A percentile compares a stretch with the other conserved stretches of the same genome.
Conservation (phyloP, 2,329 filamentous ascomycete species). For the Aspergillus puulaauensis region DNA sequence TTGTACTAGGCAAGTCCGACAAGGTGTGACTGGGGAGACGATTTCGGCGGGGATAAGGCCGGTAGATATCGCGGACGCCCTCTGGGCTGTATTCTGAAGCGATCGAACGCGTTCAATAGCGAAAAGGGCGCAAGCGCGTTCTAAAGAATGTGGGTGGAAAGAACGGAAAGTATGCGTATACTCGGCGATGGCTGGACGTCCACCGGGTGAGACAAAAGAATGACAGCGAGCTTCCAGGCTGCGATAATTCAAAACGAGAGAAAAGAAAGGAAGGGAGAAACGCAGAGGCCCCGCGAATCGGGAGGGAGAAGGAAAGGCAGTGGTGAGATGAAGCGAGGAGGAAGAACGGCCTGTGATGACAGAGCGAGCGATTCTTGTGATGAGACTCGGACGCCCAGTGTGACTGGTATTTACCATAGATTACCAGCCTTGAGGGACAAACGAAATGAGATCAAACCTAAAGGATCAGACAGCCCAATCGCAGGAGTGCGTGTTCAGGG, state of each 20-base stretch:
- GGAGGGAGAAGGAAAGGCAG: neutral
- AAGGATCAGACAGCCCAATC: slow-evolving; percentile 18
- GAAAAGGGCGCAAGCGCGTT: slow-evolving; percentile 21
- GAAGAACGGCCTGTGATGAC: neutral
- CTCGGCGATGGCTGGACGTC: slow-evolving; percentile 14
- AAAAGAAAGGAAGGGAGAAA: slow-evolving; percentile 11
- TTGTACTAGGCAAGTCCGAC: neutral
- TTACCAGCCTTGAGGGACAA: slow-evolving; percentile 11
- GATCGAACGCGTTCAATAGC: slow-evolving; percentile 11
- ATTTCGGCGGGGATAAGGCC: neutral
- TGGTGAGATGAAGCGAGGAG: slow-evolving; percentile 2
- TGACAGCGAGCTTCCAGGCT: slow-evolving; percentile 37
- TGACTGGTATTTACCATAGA: slow-evolving; percentile 17
- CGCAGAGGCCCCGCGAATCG: slow-evolving; percentile 5
- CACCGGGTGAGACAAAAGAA: slow-evolving; percentile 34
- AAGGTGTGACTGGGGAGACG: neutral
- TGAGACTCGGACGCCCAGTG: neutral
- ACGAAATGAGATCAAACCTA: slow-evolving; percentile 20
- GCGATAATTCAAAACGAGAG: slow-evolving; percentile 17
- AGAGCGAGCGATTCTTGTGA: neutral
- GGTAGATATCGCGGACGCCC: neutral
- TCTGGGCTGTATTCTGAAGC: neutral
- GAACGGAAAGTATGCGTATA: slow-evolving; percentile 20
- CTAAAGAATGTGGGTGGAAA: slow-evolving; percentile 21
- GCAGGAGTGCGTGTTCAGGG: neutral